Conservation (phyloP, 2,329 filamentous ascomycete genomes). For the Metarhizium guizhouense region DNA sequence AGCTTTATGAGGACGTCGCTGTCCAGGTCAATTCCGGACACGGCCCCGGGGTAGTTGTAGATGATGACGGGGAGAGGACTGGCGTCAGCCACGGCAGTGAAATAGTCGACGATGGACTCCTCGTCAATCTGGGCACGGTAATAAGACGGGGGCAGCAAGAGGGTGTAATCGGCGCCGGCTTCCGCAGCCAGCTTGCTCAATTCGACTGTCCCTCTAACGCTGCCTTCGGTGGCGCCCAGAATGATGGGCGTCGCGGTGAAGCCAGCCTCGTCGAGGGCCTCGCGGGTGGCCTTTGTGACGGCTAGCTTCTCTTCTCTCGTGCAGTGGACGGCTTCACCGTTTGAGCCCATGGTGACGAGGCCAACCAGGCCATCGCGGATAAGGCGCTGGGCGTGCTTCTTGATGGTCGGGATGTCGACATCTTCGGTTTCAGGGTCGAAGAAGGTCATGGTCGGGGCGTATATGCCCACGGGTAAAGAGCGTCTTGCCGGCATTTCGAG, state of each 20-base stretch:
- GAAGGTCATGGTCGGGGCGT: slow-evolving; percentile 85
- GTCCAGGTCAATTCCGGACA: slow-evolving; percentile 82
- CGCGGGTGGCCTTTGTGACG: slow-evolving; percentile 68
- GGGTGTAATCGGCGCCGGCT: slow-evolving; percentile 70
- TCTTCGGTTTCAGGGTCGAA: slow-evolving; percentile 79
- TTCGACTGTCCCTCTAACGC: slow-evolving; percentile 71
- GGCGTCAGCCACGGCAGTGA: slow-evolving; percentile 63
- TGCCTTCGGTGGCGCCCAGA: slow-evolving; percentile 72
- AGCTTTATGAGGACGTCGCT: slow-evolving; percentile 77
- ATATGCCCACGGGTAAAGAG: slow-evolving; percentile 67
- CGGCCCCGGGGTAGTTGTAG: slow-evolving; percentile 88
- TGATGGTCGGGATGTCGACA: slow-evolving; percentile 70
- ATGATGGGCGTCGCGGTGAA: slow-evolving; percentile 71
- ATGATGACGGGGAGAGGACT: slow-evolving; percentile 72
- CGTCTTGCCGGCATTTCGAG: slow-evolving; percentile 1
- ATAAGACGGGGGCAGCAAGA: slow-evolving; percentile 75
- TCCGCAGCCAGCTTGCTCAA: slow-evolving; percentile 56
- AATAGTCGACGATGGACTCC: slow-evolving; percentile 64
- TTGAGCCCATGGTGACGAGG: slow-evolving; percentile 81
- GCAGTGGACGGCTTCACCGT: slow-evolving; percentile 82
- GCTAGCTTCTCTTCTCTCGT: slow-evolving; percentile 66
- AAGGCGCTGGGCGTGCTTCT: slow-evolving; percentile 71
- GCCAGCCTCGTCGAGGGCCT: slow-evolving; percentile 73
- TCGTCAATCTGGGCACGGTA: slow-evolving; percentile 72
- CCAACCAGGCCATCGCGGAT: slow-evolving; percentile 70